These are phyloP conservation scores for Naegleria lovaniensis DNA, from an alignment of 208 protist genomes.

Conservation along the genomic window DNA sequence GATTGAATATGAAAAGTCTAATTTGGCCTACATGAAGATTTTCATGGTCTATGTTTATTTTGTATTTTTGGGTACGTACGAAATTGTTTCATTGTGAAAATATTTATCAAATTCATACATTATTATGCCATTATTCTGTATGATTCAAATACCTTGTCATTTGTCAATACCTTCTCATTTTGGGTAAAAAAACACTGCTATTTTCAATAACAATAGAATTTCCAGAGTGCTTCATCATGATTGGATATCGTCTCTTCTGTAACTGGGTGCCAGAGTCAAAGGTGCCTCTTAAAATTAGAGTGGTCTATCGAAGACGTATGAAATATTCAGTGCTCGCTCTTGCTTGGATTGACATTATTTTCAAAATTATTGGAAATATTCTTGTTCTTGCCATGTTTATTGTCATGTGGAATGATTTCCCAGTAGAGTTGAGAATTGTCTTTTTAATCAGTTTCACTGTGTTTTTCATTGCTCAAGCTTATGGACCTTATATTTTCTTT, in stretches of 20 bases:
- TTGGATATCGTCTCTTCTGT: neutral
- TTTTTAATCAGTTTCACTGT: neutral
- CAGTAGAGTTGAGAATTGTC: neutral
- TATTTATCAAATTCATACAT: too few relatives aligned
- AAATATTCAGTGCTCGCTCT: neutral
- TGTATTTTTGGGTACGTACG: neutral
- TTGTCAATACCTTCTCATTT: too few relatives aligned
- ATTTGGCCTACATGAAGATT: constrained; percentile 9
- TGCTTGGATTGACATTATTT: neutral
- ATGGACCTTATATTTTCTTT: neutral
- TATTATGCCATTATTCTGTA: too few relatives aligned
- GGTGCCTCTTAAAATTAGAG: neutral
- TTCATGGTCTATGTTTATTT: neutral
- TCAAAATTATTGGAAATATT: neutral
- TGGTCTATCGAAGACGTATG: neutral
- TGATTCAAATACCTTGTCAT: too few relatives aligned
- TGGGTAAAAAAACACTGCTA: too few relatives aligned
- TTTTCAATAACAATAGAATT: too few relatives aligned
- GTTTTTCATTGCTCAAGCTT: constrained; percentile 15
- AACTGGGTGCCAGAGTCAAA: neutral
- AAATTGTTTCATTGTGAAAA: too few relatives aligned
- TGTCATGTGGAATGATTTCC: neutral
- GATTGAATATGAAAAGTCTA: neutral
- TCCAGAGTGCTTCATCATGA: neutral
- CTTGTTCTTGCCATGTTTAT: neutral